phyloP scores from a whole-genome alignment of 1,284 basidiomycete genomes.

The Trichosporon faecale region DNA sequence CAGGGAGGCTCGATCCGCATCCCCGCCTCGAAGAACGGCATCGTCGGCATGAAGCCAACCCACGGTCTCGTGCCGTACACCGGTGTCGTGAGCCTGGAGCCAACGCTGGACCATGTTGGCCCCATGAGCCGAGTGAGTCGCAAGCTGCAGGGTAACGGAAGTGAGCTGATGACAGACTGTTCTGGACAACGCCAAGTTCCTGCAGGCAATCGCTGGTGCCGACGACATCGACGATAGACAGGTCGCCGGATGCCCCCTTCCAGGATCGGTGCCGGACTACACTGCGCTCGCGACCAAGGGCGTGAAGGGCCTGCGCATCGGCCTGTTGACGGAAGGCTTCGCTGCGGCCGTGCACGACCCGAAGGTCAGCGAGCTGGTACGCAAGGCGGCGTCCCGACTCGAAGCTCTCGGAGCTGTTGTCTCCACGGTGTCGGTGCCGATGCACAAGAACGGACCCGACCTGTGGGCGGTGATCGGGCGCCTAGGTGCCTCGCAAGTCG shows the following conservation, averaged over 20 bases:
- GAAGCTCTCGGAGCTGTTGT: constrained; percentile 24
- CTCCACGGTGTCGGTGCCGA: constrained; percentile 23
- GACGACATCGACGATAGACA: constrained; percentile 58
- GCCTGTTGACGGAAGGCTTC: constrained; percentile 55
- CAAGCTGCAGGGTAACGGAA: too few species aligned
- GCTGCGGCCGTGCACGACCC: constrained; percentile 42
- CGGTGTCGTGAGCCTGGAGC: constrained; percentile 54
- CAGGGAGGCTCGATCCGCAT: constrained; percentile 56
- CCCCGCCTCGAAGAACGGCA: constrained; percentile 55
- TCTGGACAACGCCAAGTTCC: constrained; percentile 54
- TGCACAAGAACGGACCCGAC: constrained; percentile 34
- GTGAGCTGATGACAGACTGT: constrained; percentile 47
- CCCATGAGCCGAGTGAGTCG: constrained; percentile 30
- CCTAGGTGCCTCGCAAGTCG: constrained; percentile 34
- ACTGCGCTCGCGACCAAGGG: constrained; percentile 32
- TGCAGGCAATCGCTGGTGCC: constrained; percentile 56
- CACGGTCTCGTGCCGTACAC: constrained; percentile 58
- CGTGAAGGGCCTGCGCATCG: constrained; percentile 52
- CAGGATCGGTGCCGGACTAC: constrained; percentile 53
- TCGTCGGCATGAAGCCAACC: constrained; percentile 58
- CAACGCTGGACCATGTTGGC: constrained; percentile 52
- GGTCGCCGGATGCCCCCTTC: constrained; percentile 54
- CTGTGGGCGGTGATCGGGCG: constrained; percentile 33
- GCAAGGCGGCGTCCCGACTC: constrained; percentile 20
- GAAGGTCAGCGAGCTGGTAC: constrained; percentile 23